A percentile compares a stretch with the other conserved stretches of the same genome.
These are phyloP conservation scores for Rhizopogon roseolus DNA, from an alignment of 768 basidiomycete species.

Conservation along the genomic window DNA sequence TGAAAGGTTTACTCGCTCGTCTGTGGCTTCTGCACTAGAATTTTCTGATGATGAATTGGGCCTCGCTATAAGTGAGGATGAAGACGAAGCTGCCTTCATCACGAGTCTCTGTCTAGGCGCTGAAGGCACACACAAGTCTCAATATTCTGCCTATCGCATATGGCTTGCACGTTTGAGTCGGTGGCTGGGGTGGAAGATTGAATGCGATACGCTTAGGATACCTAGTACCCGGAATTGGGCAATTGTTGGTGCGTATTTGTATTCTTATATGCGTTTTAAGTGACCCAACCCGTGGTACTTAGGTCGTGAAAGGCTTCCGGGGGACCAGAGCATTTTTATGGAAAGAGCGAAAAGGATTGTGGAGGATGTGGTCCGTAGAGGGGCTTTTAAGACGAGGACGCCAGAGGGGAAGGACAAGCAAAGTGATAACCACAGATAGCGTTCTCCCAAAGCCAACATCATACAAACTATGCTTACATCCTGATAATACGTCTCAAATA, in stretches of 20 bases:
- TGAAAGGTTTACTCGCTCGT: slow-evolving; percentile 50
- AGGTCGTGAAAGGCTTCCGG: slow-evolving; percentile 24
- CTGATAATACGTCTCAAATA: no score
- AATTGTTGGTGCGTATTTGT: slow-evolving; percentile 60
- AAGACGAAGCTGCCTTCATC: slow-evolving; percentile 29
- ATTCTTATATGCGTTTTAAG: neutral
- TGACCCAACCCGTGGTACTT: neutral
- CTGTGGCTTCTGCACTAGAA: slow-evolving; percentile 19
- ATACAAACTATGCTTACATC: neutral
- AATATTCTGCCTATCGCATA: slow-evolving; percentile 80
- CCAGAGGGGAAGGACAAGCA: slow-evolving; percentile 60
- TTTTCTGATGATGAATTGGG: slow-evolving; percentile 15
- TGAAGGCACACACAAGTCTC: slow-evolving; percentile 54
- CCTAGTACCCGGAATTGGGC: slow-evolving; percentile 95
- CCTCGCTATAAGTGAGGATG: slow-evolving; percentile 14
- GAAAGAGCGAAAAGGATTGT: slow-evolving; percentile 51
- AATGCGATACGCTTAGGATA: slow-evolving; percentile 82
- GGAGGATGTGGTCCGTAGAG: slow-evolving; percentile 50
- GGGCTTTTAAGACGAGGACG: slow-evolving; percentile 64
- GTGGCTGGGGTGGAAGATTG: slow-evolving; percentile 81
- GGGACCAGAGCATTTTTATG: slow-evolving; percentile 6
- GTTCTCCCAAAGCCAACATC: neutral
- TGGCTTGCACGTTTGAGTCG: slow-evolving; percentile 76
- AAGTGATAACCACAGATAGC: slow-evolving; percentile 1
- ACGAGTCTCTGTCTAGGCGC: slow-evolving; percentile 56